These are phyloP conservation scores for Populus pruinosa DNA, from an alignment of 345 rosid genomes.

Conservation along the genomic window DNA sequence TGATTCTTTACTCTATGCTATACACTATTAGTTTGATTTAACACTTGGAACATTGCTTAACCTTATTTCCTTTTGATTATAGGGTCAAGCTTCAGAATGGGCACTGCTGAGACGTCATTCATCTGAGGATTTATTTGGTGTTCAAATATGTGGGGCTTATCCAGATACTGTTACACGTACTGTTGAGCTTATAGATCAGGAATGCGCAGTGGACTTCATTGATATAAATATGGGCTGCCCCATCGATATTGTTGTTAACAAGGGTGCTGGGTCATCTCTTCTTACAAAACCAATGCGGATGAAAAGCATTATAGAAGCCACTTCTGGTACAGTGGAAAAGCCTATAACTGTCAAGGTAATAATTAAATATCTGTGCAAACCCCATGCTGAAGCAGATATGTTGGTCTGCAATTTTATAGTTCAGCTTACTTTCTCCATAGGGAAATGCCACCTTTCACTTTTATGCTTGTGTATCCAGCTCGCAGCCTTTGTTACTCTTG, in stretches of 20 bases:
- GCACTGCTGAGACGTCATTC: conserved; percentile 86
- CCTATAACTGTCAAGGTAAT: conserved; percentile 86
- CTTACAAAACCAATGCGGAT: conserved; percentile 76
- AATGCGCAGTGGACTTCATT: conserved; percentile 80
- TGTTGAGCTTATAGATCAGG: conserved; percentile 78
- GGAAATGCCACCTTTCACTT: not conserved
- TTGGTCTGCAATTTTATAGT: not conserved
- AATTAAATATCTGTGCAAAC: not conserved
- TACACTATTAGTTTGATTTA: not conserved
- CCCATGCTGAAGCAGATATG: not conserved
- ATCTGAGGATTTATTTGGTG: conserved; percentile 92
- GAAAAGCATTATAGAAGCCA: conserved; percentile 65
- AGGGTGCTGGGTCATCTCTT: conserved; percentile 94
- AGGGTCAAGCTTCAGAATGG: conserved; percentile 99
- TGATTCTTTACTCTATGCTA: not conserved
- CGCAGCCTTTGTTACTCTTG: not conserved
- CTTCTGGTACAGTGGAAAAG: conserved; percentile 67
- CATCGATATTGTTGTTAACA: conserved; percentile 80
- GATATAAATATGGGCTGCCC: conserved; percentile 99
- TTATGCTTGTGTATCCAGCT: conserved; percentile 7
- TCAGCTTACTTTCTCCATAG: not conserved
- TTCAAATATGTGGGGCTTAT: conserved; percentile 81
- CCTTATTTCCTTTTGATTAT: conserved; percentile 3
- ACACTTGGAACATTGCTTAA: not conserved
- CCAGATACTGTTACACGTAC: conserved; percentile 65